These are phyloP conservation scores for Elsinoe fawcettii DNA, from an alignment of 2,329 filamentous ascomycete genomes.

Conservation along the genomic window DNA sequence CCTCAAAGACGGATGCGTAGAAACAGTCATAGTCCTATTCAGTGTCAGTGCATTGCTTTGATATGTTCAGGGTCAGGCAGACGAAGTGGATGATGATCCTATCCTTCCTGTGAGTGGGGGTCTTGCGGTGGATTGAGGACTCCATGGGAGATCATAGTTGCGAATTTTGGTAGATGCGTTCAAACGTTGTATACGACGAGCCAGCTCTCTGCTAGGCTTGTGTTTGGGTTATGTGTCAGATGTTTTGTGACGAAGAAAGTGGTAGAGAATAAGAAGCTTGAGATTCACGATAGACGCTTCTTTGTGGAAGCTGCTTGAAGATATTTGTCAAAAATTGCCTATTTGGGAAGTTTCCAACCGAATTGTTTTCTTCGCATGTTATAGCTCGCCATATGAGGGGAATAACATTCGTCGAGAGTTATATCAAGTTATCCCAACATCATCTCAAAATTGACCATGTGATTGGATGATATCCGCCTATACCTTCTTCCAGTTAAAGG, in stretches of 20 bases:
- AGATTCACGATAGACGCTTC: no score
- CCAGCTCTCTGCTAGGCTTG: neutral
- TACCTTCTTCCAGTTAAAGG: conserved; percentile 30
- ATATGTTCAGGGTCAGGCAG: neutral
- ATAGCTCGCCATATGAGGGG: neutral
- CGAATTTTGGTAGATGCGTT: neutral
- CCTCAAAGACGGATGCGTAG: conserved; percentile 86
- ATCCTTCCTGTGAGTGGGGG: conserved; percentile 46
- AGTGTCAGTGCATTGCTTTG: conserved; percentile 7
- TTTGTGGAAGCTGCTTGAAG: neutral
- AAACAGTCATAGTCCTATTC: conserved; percentile 77
- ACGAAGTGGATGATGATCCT: conserved; percentile 78
- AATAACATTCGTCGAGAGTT: neutral
- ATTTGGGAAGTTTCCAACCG: neutral
- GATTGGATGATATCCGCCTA: neutral
- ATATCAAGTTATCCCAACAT: neutral
- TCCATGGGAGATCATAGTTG: conserved; percentile 13
- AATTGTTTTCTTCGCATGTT: neutral
- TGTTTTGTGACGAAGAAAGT: neutral
- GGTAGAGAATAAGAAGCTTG: neutral
- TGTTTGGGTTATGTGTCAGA: no score
- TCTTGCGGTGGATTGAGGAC: neutral
- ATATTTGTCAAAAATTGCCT: neutral
- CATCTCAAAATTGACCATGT: no score
- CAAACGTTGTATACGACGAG: neutral